Evolutionary conservation across 140 eudicot species (phyloP).

Genomic region (Anethum foeniculum): DNA sequence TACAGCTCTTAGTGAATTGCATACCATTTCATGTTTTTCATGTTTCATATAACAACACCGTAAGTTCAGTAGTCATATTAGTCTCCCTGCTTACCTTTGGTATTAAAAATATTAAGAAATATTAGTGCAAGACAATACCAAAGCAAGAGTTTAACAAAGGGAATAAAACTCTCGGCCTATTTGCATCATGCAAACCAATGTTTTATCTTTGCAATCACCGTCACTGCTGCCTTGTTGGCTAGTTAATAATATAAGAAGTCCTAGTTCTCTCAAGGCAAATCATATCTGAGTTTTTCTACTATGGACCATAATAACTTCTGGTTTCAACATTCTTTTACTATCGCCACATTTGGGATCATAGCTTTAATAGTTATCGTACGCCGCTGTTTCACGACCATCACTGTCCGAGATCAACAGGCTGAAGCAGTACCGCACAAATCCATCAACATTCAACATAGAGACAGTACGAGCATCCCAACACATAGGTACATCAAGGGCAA

Average conservation of each 20-base stretch:
- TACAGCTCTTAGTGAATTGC: neutral
- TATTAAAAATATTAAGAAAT: neutral
- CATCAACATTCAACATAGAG: neutral
- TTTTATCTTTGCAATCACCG: neutral
- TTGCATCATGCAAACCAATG: neutral
- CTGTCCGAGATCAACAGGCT: neutral
- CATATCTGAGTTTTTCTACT: neutral
- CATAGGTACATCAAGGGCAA: neutral
- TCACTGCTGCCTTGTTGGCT: neutral
- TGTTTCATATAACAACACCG: too few relatives aligned
- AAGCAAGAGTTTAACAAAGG: neutral
- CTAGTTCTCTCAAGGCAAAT: neutral
- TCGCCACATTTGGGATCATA: neutral
- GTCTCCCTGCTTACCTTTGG: neutral
- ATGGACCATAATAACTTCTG: neutral
- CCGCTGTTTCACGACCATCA: neutral
- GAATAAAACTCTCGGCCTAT: neutral
- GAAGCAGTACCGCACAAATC: neutral
- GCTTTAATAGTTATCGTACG: neutral
- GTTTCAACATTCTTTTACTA: neutral
- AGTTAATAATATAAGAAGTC: neutral
- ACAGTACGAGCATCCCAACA: conserved; percentile 10
- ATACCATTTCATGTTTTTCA: neutral
- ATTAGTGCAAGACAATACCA: neutral
- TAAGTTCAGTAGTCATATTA: neutral